Percentiles rank a stretch among this genome's conserved stretches.
These are phyloP conservation scores for Colletotrichum sp. DNA, from an alignment of 2,329 filamentous ascomycete genomes.

Conservation along the genomic window DNA sequence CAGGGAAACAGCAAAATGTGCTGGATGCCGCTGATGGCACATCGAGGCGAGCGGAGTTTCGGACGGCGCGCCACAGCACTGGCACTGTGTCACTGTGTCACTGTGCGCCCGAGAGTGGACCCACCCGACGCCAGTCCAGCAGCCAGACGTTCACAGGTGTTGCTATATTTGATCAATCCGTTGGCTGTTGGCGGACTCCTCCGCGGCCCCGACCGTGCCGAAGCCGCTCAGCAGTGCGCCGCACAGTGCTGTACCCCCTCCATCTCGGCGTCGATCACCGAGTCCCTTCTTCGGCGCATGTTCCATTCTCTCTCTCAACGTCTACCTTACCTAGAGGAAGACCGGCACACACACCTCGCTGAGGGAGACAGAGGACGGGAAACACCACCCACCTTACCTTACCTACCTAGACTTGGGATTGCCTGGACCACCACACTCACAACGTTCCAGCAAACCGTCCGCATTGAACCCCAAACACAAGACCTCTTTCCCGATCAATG, in stretches of 20 bases:
- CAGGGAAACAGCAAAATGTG: neutral
- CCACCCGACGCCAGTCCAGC: neutral
- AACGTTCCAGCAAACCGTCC: neutral
- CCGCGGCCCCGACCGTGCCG: neutral
- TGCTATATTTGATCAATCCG: neutral
- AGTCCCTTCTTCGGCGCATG: neutral
- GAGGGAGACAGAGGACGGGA: neutral
- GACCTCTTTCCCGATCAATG: slow-evolving; percentile 15
- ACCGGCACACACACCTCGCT: neutral
- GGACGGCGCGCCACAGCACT: neutral
- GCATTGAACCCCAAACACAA: slow-evolving; percentile 19
- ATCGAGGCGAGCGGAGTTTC: neutral
- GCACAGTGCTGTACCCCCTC: neutral
- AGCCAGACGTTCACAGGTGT: neutral
- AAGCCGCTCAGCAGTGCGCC: neutral
- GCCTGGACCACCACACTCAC: neutral
- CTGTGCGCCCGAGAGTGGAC: neutral
- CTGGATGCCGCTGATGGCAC: neutral
- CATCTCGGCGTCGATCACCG: neutral
- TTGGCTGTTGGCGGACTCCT: neutral
- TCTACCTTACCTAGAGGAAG: neutral
- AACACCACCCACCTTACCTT: neutral
- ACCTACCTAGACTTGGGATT: neutral
- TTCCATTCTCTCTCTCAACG: neutral
- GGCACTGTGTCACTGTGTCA: neutral